Base-by-base conservation (phyloP, 108 stramenopile genomes). In the Stephanodiscus minutulus region DNA sequence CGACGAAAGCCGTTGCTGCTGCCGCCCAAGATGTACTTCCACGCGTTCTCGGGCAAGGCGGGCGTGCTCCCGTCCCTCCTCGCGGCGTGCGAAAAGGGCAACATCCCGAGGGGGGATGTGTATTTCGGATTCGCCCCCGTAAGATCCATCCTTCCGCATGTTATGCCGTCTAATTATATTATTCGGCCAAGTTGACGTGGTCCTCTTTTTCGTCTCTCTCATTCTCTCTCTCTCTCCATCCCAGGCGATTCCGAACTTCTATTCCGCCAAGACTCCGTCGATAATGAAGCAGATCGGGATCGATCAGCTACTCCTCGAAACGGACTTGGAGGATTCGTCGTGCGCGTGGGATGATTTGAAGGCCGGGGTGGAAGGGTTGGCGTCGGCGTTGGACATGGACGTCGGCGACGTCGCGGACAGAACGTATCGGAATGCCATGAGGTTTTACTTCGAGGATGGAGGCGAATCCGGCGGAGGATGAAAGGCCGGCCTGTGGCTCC, bases 101-200 rank as follows among this genome's bases (percentile, higher is more conserved):
- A 84, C 60, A 53, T 73, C 44, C 72, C 62, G 0, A 47, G 48
- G 21, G 57, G 68, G 21, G 61, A 87, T 53, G 78, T 92, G 0
- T 95, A 81, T 63, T 95, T 90, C 75, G 94, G 94, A 44, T 95
- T 95, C 80, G 85, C 91, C 0, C 94, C 94, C 9, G 78, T 60
- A 39, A 41, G 59, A 2, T 2, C 13, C 15, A 13, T 13, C 43
- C 39, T 9, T 39, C 7, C 7, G 8, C 39, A 8, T 39, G 1
- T 39, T 39, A n/a, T 83, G 12, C 61, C 87, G 13, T 27, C n/a
- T n/a, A n/a, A n/a, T n/a, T n/a, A n/a, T n/a, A 89, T 22, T 56
- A 69, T 36, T 55, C 39, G 48, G 17, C 4, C n/a, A n/a, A n/a
- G n/a, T n/a, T n/a, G n/a, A n/a, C n/a, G n/a, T n/a, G n/a, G n/a